These are phyloP conservation scores for Hebeloma cylindrosporum DNA, from an alignment of 768 basidiomycete species.

Conservation along the genomic window DNA sequence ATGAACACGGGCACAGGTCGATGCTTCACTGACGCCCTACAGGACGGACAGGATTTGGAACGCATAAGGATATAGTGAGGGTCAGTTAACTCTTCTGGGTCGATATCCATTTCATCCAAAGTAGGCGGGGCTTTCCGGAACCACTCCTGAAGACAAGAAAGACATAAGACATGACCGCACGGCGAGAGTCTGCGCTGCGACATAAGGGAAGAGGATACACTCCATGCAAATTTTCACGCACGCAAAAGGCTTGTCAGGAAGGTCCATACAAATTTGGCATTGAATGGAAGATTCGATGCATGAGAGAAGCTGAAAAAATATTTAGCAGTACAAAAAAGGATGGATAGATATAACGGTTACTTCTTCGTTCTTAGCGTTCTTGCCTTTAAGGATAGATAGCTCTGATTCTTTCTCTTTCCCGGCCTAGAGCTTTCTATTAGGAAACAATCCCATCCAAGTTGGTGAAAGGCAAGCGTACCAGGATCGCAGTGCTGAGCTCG, in stretches of 20 bases:
- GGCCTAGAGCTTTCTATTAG: constrained; percentile 28
- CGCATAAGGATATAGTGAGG: constrained; percentile 52
- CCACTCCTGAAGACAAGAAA: constrained; percentile 73
- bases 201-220: not conserved
- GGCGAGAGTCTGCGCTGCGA: constrained; percentile 54
- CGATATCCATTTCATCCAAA: constrained; percentile 38
- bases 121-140: constrained; percentile 67
- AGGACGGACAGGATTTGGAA: constrained; percentile 72
- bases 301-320: constrained; percentile 43
- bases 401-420: constrained; percentile 47
- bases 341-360: constrained; percentile 41
- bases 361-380: constrained; percentile 55
- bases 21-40: constrained; percentile 54
- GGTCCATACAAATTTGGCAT: constrained; percentile 80
- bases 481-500: constrained; percentile 37
- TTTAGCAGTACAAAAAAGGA: constrained; percentile 55
- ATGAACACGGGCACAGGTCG: constrained; percentile 71
- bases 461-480: constrained; percentile 31
- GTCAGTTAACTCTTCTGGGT: constrained; percentile 37
- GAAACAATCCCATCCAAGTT: not conserved
- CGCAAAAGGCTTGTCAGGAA: constrained; percentile 65
- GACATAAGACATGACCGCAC: constrained; percentile 79
- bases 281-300: constrained; percentile 59
- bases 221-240: constrained; percentile 34
- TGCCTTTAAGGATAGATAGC: constrained; percentile 43